phyloP scores from a whole-genome alignment of 352 stramenopile genomes.

The Phytophthora cryptogea region DNA sequence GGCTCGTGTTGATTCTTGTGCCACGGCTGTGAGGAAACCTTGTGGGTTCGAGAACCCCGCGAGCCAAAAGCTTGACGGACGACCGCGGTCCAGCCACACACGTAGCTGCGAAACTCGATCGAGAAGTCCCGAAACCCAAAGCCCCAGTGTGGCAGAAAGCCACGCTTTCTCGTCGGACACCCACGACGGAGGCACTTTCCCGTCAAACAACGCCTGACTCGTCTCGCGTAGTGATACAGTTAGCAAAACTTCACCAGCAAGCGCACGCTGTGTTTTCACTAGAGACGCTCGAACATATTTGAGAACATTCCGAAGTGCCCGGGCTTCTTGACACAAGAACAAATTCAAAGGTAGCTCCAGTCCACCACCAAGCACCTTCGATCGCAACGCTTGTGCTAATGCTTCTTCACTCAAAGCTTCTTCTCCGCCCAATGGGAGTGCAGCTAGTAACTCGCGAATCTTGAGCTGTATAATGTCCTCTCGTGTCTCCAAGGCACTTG shows the following conservation, averaged over 20 bases:
- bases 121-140: conserved; percentile 70
- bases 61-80: conserved; percentile 77
- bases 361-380: conserved; percentile 56
- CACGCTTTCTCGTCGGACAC: conserved; percentile 73
- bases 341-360: conserved; percentile 79
- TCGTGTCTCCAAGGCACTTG: conserved; percentile 40
- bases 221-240: conserved; percentile 53
- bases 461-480: conserved; percentile 72
- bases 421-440: conserved; percentile 53
- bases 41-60: conserved; percentile 77
- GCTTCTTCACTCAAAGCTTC: conserved; percentile 47
- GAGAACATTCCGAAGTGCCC: conserved; percentile 65
- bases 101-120: conserved; percentile 66
- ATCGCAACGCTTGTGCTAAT: conserved; percentile 37
- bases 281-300: conserved; percentile 57
- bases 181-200: conserved; percentile 65
- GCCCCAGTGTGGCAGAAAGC: conserved; percentile 61
- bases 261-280: conserved; percentile 53
- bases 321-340: conserved; percentile 76
- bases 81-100: conserved; percentile 63
- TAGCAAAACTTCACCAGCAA: conserved; percentile 67
- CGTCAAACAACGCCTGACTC: conserved; percentile 75
- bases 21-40: conserved; percentile 79
- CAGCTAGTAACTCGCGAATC: conserved; percentile 52
- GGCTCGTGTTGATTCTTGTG: conserved; percentile 70